Evolutionary conservation across 495 filamentous ascomycete species (phyloP).

Genomic region (Penicillium parvum): DNA sequence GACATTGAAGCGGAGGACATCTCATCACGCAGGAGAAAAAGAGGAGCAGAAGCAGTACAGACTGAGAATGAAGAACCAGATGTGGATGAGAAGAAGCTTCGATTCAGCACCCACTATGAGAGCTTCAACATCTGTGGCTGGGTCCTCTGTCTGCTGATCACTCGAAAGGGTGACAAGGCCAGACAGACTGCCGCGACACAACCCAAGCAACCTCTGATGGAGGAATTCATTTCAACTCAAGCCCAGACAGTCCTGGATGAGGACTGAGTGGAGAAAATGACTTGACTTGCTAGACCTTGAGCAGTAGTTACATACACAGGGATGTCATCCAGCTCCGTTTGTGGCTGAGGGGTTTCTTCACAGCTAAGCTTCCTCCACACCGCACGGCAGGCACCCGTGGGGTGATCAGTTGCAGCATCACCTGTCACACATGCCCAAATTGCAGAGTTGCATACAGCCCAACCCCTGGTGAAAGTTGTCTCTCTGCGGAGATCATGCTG

Average conservation of each 20-base stretch:
- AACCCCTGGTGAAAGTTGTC: not conserved
- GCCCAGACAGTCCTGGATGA: constrained; percentile 42
- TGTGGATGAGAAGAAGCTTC: constrained; percentile 83
- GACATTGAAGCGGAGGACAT: constrained; percentile 2
- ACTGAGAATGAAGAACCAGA: constrained; percentile 17
- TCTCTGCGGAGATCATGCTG: too few relatives aligned
- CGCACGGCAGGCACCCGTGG: constrained; percentile 9
- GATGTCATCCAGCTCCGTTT: not conserved
- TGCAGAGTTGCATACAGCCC: constrained; percentile 10
- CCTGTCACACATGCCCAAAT: constrained; percentile 16
- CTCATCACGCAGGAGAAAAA: constrained; percentile 10
- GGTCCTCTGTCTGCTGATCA: constrained; percentile 85
- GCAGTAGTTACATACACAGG: not conserved
- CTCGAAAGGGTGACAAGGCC: constrained; percentile 53
- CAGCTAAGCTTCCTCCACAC: constrained; percentile 10
- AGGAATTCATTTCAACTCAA: constrained; percentile 87
- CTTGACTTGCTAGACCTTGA: not conserved
- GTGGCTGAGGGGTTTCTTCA: constrained; percentile 6
- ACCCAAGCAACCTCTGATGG: constrained; percentile 72
- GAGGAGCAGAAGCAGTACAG: constrained; percentile 4
- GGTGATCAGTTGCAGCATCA: constrained; percentile 8
- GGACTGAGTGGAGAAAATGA: constrained; percentile 25
- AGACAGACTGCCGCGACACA: constrained; percentile 28
- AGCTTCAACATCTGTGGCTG: constrained; percentile 93
- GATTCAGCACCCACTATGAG: constrained; percentile 80